These are phyloP conservation scores for Marasmius tenuissimus DNA, from an alignment of 1,284 basidiomycete genomes.

Conservation along the genomic window DNA sequence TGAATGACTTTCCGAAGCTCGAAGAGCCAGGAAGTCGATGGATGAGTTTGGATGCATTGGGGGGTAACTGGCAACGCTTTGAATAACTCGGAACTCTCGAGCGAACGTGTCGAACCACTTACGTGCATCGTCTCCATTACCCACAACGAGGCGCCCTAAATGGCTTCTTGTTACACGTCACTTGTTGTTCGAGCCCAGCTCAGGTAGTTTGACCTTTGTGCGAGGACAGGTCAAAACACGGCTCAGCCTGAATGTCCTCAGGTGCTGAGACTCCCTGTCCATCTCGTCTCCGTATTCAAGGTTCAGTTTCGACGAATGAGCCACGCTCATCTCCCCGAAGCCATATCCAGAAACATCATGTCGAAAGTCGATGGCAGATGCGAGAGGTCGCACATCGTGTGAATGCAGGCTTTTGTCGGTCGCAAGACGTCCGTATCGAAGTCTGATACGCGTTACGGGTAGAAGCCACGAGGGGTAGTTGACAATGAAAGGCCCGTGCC, in stretches of 20 bases:
- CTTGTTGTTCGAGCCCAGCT: slow-evolving; percentile 99
- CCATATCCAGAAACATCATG: slow-evolving; percentile 98
- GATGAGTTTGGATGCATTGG: slow-evolving; percentile 80
- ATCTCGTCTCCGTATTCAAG: slow-evolving; percentile 60
- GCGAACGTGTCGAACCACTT: slow-evolving; percentile 34
- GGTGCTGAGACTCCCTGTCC: slow-evolving; percentile 72
- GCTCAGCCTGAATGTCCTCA: slow-evolving; percentile 85
- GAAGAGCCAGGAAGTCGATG: slow-evolving; percentile 85
- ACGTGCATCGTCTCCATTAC: slow-evolving; percentile 86
- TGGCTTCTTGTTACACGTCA: slow-evolving; percentile 98
- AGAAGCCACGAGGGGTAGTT: too few relatives aligned
- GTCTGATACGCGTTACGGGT: slow-evolving; percentile 76
- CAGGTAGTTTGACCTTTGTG: slow-evolving; percentile 97
- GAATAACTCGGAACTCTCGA: background rate
- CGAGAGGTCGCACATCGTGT: slow-evolving; percentile 91
- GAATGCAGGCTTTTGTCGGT: slow-evolving; percentile 92
- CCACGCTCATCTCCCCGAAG: slow-evolving; percentile 91
- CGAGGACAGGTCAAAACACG: slow-evolving; percentile 90
- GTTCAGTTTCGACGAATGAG: slow-evolving; percentile 89
- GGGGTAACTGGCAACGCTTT: slow-evolving; percentile 51
- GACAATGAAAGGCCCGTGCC: too few relatives aligned
- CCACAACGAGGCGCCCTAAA: slow-evolving; percentile 90
- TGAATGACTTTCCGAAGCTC: slow-evolving; percentile 96
- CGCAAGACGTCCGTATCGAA: slow-evolving; percentile 77
- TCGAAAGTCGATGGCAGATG: slow-evolving; percentile 99